These are phyloP conservation scores for Acidiella bohemica DNA, from an alignment of 495 filamentous ascomycete genomes.

Conservation along the genomic window DNA sequence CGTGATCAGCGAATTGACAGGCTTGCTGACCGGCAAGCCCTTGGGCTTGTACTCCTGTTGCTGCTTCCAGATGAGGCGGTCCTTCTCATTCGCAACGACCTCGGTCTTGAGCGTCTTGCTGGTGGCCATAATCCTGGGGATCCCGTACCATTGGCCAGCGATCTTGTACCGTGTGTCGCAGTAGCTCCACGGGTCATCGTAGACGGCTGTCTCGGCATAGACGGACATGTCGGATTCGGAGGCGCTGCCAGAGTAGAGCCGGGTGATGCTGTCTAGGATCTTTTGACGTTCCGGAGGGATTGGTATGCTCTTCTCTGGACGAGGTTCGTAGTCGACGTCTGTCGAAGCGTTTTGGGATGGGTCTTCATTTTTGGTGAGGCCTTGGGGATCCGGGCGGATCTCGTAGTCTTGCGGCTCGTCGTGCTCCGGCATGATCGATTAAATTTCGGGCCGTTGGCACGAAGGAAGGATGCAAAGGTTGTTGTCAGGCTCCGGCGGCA, in stretches of 20 bases:
- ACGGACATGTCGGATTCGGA: conserved; percentile 37
- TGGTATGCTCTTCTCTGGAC: conserved; percentile 29
- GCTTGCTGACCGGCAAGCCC: conserved; percentile 25
- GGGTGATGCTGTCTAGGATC: conserved; percentile 32
- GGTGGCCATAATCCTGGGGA: conserved; percentile 32
- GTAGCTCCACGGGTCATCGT: conserved; percentile 39
- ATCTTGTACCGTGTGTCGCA: conserved; percentile 39
- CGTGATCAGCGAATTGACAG: conserved; percentile 31
- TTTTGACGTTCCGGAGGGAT: conserved; percentile 24
- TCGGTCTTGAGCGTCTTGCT: conserved; percentile 32
- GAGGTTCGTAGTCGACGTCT: conserved; percentile 34
- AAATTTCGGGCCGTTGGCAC: background rate
- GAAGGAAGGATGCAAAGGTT: background rate
- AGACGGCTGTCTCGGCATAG: conserved; percentile 34
- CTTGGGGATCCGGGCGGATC: conserved; percentile 25
- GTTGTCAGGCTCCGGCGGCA: background rate
- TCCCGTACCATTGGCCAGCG: conserved; percentile 39
- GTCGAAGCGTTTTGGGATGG: conserved; percentile 25
- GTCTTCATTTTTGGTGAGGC: conserved; percentile 23
- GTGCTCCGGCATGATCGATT: conserved; percentile 1
- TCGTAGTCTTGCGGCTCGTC: conserved; percentile 7
- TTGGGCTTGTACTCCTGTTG: conserved; percentile 35
- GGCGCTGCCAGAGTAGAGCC: conserved; percentile 35
- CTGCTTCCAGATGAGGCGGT: conserved; percentile 33
- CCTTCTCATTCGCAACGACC: conserved; percentile 27